Evolutionary conservation across 2,329 filamentous ascomycete genomes (phyloP), one percentile per base, ranked within the genome.

Genomic region (Fusarium multiceps): DNA sequence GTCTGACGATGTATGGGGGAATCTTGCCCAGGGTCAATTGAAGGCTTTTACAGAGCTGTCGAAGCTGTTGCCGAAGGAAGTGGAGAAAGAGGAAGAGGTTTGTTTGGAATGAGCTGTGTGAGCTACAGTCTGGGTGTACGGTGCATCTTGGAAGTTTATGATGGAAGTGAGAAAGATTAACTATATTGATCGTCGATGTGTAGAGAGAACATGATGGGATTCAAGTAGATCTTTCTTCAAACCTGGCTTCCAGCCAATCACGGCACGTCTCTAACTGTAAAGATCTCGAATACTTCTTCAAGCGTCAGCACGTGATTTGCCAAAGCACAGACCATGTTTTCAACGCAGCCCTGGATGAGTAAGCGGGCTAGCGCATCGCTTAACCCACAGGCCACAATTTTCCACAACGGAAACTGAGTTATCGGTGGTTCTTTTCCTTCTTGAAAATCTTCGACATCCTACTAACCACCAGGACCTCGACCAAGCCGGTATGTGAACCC

Each of bases 401-500:
- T 63, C 25, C 58, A 37, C 34, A 30, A 48, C n/a, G 30, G 41
- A 62, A 63, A 62, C 21, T 63, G 41, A 28, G 47, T 63, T 51
- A 43, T 63, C 60, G 41, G 60, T 48, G 48, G 43, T 63, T 63
- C 58, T 37, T 63, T 63, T 43, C 37, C 60, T 30, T 62, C 43
- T 55, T 63, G 60, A 63, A 63, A 63, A 63, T 57, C 50, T 58
- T 63, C 67, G 75, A 78, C 71, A 73, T 75, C 71, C 69, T 75
- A 80, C 79, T 80, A 81, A 81, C 79, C 69, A 69, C 74, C 77
- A 80, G 79, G 77, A 79, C 75, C 70, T 73, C 73, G 75, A 73
- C 75, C 66, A 77, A 80, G 73, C 78, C 78, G 80, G 80, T 81
- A 75, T 66, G 80, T 81, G 56, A 51, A 49, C 60, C 20, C 63